Conservation (phyloP, 306 rosid genomes). For the Begonia loranthoides region DNA sequence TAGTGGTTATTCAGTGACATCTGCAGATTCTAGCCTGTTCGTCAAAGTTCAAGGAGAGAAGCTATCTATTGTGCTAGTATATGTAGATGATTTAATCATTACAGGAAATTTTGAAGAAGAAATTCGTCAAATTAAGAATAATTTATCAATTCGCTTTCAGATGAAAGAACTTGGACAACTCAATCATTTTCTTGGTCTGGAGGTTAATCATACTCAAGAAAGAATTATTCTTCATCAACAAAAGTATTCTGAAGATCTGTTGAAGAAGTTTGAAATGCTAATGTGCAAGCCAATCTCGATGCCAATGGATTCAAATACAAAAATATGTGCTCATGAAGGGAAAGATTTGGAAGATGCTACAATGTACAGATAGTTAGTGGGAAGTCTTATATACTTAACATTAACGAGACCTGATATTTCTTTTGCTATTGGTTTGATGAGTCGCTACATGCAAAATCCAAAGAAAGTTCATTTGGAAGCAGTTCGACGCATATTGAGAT, state of each 20-base stretch:
- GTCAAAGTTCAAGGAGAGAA: too few species aligned
- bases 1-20: too few species aligned
- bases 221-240: constrained; percentile 1
- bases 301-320: constrained; percentile 3
- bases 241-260: constrained; percentile 1
- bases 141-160: too few species aligned
- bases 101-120: too few species aligned
- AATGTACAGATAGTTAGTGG: constrained; percentile 1
- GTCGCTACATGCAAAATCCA: not conserved
- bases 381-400: constrained; percentile 5
- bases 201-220: too few species aligned
- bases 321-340: constrained; percentile 5
- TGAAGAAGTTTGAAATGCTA: not conserved
- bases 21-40: too few species aligned
- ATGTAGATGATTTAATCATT: too few species aligned
- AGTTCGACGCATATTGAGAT: not conserved
- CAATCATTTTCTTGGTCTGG: too few species aligned
- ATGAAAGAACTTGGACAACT: too few species aligned
- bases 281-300: not conserved
- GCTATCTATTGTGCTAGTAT: too few species aligned
- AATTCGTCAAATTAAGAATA: too few species aligned
- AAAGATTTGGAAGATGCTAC: constrained; percentile 6
- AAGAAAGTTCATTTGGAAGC: not conserved
- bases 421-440: not conserved
- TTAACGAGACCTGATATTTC: not conserved